A percentile compares a stretch with the other conserved stretches of the same genome.
These are phyloP conservation scores for Nepenthes mirabilis DNA, from an alignment of 148 eudicot genomes.

Conservation along the genomic window DNA sequence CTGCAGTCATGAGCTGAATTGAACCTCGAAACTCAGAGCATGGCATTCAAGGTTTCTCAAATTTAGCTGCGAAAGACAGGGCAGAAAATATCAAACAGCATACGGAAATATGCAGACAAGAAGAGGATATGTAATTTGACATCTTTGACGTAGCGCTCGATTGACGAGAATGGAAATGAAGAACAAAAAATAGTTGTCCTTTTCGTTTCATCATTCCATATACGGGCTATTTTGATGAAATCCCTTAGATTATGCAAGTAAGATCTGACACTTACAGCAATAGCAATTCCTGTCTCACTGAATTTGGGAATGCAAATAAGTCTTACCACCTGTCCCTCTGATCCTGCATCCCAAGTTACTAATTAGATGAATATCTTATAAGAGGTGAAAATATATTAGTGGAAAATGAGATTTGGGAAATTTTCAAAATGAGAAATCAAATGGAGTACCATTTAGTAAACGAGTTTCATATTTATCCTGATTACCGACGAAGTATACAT, in stretches of 20 bases:
- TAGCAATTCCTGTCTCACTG: conserved; percentile 79
- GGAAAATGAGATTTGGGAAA: not conserved
- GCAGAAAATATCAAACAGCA: conserved; percentile 1
- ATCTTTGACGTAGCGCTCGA: too few relatives aligned
- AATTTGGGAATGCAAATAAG: conserved; percentile 80
- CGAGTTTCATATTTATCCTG: conserved; percentile 52
- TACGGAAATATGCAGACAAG: not conserved
- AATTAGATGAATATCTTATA: not conserved
- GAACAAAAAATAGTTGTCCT: too few relatives aligned
- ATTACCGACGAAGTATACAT: conserved; percentile 90
- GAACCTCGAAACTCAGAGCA: conserved; percentile 68
- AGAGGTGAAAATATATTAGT: not conserved
- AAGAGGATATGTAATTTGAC: not conserved
- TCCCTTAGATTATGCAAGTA: too few relatives aligned
- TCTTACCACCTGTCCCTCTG: conserved; percentile 70
- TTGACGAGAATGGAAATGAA: too few relatives aligned
- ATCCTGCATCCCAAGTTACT: conserved; percentile 29
- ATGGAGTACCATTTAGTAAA: conserved; percentile 39
- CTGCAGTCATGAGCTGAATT: conserved; percentile 31
- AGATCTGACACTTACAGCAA: conserved; percentile 34
- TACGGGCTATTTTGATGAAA: too few relatives aligned
- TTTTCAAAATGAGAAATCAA: not conserved
- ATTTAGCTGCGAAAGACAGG: conserved; percentile 48
- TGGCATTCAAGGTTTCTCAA: conserved; percentile 83
- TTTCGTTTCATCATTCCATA: too few relatives aligned